These are phyloP conservation scores for Schizophyllum commune DNA, from an alignment of 1,284 basidiomycete species.

Conservation along the genomic window DNA sequence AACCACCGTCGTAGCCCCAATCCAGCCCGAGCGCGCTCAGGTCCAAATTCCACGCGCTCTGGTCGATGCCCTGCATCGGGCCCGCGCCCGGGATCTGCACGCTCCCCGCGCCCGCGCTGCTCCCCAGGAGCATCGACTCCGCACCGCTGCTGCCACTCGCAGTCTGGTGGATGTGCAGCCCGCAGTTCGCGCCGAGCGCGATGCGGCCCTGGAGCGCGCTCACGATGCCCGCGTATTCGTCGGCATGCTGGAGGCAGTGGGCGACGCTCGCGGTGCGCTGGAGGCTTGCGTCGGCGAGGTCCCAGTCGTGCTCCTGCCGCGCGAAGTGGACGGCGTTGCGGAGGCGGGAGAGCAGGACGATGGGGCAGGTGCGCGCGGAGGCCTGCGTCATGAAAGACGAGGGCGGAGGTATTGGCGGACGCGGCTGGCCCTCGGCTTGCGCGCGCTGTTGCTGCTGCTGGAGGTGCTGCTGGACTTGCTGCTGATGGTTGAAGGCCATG, in stretches of 20 bases:
- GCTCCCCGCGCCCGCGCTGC: background rate
- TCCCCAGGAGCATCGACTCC: background rate
- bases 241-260: constrained; percentile 7
- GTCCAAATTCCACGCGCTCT: constrained; percentile 15
- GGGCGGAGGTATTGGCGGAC: constrained; percentile 3
- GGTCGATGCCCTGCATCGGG: constrained; percentile 1
- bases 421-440: constrained; percentile 2
- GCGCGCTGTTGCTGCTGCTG: background rate
- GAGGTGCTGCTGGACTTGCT: background rate
- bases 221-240: constrained; percentile 13
- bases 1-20: constrained; percentile 4
- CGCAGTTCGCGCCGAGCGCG: background rate
- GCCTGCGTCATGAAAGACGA: constrained; percentile 10
- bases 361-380: constrained; percentile 14
- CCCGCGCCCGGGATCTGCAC: background rate
- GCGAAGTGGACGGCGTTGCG: constrained; percentile 13
- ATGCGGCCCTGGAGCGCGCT: constrained; percentile 12
- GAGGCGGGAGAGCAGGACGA: constrained; percentile 15
- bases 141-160: background rate
- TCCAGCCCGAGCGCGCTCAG: constrained; percentile 15
- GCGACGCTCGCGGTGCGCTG: constrained; percentile 14
- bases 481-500: constrained; percentile 8
- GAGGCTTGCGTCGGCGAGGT: constrained; percentile 16
- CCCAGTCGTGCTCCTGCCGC: constrained; percentile 13
- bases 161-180: constrained; percentile 4